phyloP scores from a whole-genome alignment of 768 basidiomycete species.

The Pleurotus tuoliensis region DNA sequence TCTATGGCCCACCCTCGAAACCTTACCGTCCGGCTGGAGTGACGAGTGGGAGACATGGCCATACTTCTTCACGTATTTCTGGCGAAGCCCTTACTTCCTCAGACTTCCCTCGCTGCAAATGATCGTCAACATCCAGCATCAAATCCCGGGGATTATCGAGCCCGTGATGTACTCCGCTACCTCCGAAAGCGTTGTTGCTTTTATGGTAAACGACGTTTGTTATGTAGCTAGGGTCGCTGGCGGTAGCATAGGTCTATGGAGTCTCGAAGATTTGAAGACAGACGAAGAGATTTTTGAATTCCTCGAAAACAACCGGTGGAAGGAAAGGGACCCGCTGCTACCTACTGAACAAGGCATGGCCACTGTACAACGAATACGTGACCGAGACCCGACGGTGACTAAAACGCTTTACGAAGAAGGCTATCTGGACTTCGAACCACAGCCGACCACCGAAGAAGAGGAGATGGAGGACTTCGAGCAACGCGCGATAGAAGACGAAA shows the following conservation, averaged over 20 bases:
- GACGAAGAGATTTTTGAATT: neutral
- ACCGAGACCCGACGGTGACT: neutral
- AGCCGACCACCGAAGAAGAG: neutral
- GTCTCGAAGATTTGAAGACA: neutral
- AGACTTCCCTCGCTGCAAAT: constrained; percentile 32
- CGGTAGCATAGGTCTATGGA: neutral
- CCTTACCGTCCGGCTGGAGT: constrained; percentile 26
- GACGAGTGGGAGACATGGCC: constrained; percentile 25
- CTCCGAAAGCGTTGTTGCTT: neutral
- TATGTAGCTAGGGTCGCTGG: neutral
- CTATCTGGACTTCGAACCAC: neutral
- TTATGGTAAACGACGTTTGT: neutral
- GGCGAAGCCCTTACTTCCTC: constrained; percentile 30
- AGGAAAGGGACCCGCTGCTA: neutral
- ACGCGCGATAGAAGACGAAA: neutral
- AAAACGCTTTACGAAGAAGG: neutral
- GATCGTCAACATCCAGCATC: constrained; percentile 28
- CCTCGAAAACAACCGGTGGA: neutral
- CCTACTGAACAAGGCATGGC: neutral
- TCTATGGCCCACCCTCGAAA: neutral
- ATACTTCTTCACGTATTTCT: constrained; percentile 28
- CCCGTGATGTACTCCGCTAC: constrained; percentile 25
- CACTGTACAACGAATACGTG: neutral
- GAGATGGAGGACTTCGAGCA: neutral
- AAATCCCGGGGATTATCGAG: constrained; percentile 26